Conservation (phyloP, 805 yeast species). For the Metschnikowia gelsemii region DNA sequence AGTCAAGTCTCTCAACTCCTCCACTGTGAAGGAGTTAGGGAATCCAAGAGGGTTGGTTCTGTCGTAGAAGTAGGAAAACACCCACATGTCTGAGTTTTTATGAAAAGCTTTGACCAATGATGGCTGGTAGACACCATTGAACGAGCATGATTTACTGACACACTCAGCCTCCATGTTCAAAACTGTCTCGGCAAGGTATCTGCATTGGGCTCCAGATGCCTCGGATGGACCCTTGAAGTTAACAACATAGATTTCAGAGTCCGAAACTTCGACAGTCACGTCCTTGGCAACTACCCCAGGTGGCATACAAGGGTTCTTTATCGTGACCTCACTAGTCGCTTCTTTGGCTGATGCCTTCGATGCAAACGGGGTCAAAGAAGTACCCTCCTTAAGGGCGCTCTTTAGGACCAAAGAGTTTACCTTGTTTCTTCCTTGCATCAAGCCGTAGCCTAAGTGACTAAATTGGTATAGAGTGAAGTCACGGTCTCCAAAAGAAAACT, state of each 20-base stretch:
- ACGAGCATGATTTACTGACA: slow-evolving; percentile 78
- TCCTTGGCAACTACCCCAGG: slow-evolving; percentile 64
- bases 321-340: slow-evolving; percentile 42
- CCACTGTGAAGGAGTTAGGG: slow-evolving; percentile 85
- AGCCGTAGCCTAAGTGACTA: slow-evolving; percentile 94
- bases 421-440: slow-evolving; percentile 89
- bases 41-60: slow-evolving; percentile 91
- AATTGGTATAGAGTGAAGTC: slow-evolving; percentile 84
- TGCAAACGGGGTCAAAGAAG: slow-evolving; percentile 24
- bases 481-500: slow-evolving; percentile 75
- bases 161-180: slow-evolving; percentile 84
- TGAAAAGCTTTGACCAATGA: slow-evolving; percentile 77
- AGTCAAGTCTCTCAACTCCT: slow-evolving; percentile 80
- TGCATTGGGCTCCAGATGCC: slow-evolving; percentile 81
- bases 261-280: slow-evolving; percentile 58
- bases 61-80: slow-evolving; percentile 94
- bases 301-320: slow-evolving; percentile 84
- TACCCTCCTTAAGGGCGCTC: slow-evolving; percentile 38
- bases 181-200: slow-evolving; percentile 75
- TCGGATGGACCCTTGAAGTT: slow-evolving; percentile 62
- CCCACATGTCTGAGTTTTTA: slow-evolving; percentile 70
- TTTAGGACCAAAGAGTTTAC: slow-evolving; percentile 66
- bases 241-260: slow-evolving; percentile 46
- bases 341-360: slow-evolving; percentile 36
- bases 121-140: slow-evolving; percentile 97